A percentile compares a stretch with the other conserved stretches of the same genome.
phyloP scores from a whole-genome alignment of 2,329 filamentous ascomycete species.

The Fusarium illudens region DNA sequence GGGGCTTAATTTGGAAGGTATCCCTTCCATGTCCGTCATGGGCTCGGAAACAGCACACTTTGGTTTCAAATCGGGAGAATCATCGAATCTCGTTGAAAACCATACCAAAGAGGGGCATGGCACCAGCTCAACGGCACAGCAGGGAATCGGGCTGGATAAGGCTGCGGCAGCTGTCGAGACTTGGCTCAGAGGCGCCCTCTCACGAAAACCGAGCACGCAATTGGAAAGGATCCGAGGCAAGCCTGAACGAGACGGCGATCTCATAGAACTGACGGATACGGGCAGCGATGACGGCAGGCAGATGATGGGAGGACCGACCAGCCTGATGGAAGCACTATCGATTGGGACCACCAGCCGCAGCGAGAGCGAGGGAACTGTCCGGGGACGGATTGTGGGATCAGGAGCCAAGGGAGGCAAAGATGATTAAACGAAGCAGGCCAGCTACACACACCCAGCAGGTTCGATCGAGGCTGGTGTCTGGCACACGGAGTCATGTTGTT shows the following conservation, averaged over 20 bases:
- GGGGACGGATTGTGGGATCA: slow-evolving; percentile 48
- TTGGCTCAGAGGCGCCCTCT: slow-evolving; percentile 86
- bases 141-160: slow-evolving; percentile 73
- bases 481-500: neutral
- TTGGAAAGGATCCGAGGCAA: slow-evolving; percentile 52
- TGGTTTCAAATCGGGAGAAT: slow-evolving; percentile 55
- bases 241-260: slow-evolving; percentile 59
- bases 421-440: slow-evolving; percentile 11
- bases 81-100: slow-evolving; percentile 59
- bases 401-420: slow-evolving; percentile 48
- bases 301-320: slow-evolving; percentile 33
- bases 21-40: slow-evolving; percentile 73
- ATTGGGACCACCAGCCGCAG: slow-evolving; percentile 49
- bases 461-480: neutral
- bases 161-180: slow-evolving; percentile 88
- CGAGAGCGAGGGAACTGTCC: slow-evolving; percentile 49
- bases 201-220: slow-evolving; percentile 66
- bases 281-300: slow-evolving; percentile 62
- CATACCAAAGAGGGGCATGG: slow-evolving; percentile 59
- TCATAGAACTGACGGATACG: slow-evolving; percentile 76
- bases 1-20: slow-evolving; percentile 73
- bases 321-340: slow-evolving; percentile 45
- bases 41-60: slow-evolving; percentile 68
- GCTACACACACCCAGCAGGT: neutral
- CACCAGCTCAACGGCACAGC: slow-evolving; percentile 51